Conservation (phyloP, 2,329 filamentous ascomycete species). For the Paraphoma chrysanthemicola region DNA sequence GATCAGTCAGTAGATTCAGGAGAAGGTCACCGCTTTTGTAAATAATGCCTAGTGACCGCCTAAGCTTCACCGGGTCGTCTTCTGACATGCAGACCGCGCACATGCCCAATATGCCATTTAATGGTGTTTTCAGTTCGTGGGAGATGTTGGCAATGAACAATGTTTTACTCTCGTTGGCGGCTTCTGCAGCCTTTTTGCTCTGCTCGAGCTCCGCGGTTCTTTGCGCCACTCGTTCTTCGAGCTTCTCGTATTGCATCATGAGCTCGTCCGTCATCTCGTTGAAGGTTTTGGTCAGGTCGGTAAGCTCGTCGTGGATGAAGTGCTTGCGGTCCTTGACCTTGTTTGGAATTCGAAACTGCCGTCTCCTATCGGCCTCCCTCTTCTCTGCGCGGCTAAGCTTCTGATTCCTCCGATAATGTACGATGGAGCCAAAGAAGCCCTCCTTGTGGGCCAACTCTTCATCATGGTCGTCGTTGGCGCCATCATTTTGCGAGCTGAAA, state of each 20-base stretch:
- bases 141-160: constrained; percentile 96
- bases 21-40: constrained; percentile 88
- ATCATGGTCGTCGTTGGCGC: constrained; percentile 55
- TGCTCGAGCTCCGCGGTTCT: constrained; percentile 84
- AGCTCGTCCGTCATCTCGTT: constrained; percentile 95
- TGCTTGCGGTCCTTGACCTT: constrained; percentile 80
- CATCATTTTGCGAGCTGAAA: constrained; percentile 44
- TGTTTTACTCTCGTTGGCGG: constrained; percentile 97
- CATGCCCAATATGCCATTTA: constrained; percentile 96
- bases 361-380: constrained; percentile 51
- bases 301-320: constrained; percentile 81
- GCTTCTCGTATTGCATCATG: constrained; percentile 80
- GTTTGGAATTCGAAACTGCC: constrained; percentile 81
- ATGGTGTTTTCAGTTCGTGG: constrained; percentile 86
- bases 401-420: constrained; percentile 40
- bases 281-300: constrained; percentile 83
- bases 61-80: constrained; percentile 77
- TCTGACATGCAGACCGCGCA: constrained; percentile 93
- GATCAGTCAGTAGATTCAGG: constrained; percentile 84
- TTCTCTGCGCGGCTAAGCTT: constrained; percentile 46
- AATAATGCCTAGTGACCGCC: constrained; percentile 83
- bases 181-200: constrained; percentile 89
- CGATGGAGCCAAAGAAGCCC: constrained; percentile 51
- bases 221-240: constrained; percentile 85
- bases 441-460: constrained; percentile 56